Percentiles rank a stretch among this genome's conserved stretches.
phyloP scores from a whole-genome alignment of 2,329 filamentous ascomycete genomes.

The Mycosphaerella arachidis region DNA sequence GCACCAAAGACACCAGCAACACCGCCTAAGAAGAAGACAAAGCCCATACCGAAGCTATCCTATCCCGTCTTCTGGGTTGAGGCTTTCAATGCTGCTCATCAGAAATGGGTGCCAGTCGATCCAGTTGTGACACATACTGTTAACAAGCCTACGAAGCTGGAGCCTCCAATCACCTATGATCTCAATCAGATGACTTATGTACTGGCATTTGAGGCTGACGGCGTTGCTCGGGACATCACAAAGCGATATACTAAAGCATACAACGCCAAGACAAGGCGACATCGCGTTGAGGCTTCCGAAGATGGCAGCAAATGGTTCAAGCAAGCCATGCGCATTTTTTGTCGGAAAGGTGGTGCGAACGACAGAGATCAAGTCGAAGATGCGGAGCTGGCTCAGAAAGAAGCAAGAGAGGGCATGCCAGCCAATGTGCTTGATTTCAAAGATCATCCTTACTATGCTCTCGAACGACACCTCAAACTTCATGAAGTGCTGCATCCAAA shows the following conservation, averaged over 20 bases:
- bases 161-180: slow-evolving; percentile 74
- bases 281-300: slow-evolving; percentile 67
- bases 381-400: slow-evolving; percentile 65
- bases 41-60: slow-evolving; percentile 60
- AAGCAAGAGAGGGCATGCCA: slow-evolving; percentile 63
- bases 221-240: slow-evolving; percentile 77
- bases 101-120: slow-evolving; percentile 90
- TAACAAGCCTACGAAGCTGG: slow-evolving; percentile 69
- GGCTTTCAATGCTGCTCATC: slow-evolving; percentile 75
- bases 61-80: slow-evolving; percentile 95
- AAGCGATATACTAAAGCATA: slow-evolving; percentile 81
- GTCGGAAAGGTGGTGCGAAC: slow-evolving; percentile 22
- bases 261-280: slow-evolving; percentile 80
- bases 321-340: slow-evolving; percentile 45
- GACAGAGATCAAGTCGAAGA: slow-evolving; percentile 83
- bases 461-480: slow-evolving; percentile 77
- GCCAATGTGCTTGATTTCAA: slow-evolving; percentile 39
- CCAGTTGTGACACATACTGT: slow-evolving; percentile 76
- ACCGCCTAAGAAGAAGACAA: slow-evolving; percentile 32
- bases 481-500: slow-evolving; percentile 77
- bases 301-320: slow-evolving; percentile 55
- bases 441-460: slow-evolving; percentile 51
- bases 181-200: slow-evolving; percentile 79
- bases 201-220: slow-evolving; percentile 77
- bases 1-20: neutral